A percentile compares a stretch with the other conserved stretches of the same genome.
Conservation (phyloP, 164 flowering plant genomes). For the Taxillus chinensis region DNA sequence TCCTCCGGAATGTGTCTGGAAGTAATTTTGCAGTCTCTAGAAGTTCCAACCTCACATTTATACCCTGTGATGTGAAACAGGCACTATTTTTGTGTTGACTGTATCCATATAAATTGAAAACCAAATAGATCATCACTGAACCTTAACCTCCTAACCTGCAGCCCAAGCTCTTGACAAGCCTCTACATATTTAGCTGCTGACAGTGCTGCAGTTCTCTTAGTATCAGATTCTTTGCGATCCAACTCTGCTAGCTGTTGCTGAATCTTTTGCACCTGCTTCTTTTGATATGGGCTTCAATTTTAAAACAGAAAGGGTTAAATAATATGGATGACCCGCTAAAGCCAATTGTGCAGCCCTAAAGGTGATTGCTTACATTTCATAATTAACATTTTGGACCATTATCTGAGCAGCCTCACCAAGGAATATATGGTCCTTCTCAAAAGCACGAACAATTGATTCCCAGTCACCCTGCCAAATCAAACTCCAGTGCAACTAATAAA, state of each 20-base stretch:
- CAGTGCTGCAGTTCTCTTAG: constrained; percentile 69
- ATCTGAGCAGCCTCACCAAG: constrained; percentile 98
- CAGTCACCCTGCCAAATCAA: constrained; percentile 61
- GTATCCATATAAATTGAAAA: no score
- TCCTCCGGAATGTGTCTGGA: constrained; percentile 53
- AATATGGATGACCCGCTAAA: not conserved
- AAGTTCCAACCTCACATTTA: constrained; percentile 75
- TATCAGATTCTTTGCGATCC: constrained; percentile 89
- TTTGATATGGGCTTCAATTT: constrained; percentile 75
- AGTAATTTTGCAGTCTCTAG: constrained; percentile 80
- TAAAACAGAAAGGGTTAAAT: constrained; percentile 5
- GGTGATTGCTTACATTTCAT: constrained; percentile 74
- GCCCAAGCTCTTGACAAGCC: constrained; percentile 93
- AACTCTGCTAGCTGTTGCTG: constrained; percentile 88
- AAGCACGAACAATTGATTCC: constrained; percentile 81
- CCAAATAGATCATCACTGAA: not conserved
- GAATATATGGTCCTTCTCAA: constrained; percentile 79
- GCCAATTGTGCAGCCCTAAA: not conserved
- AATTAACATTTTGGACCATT: constrained; percentile 85
- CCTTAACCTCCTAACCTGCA: constrained; percentile 50
- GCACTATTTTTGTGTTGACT: no score
- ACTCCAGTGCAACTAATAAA: constrained; percentile 4
- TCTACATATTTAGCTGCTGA: constrained; percentile 86
- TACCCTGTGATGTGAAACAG: constrained; percentile 45
- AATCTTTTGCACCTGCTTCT: constrained; percentile 88